Conservation (phyloP, 2,329 filamentous ascomycete species). For the Zarea fungicola region DNA sequence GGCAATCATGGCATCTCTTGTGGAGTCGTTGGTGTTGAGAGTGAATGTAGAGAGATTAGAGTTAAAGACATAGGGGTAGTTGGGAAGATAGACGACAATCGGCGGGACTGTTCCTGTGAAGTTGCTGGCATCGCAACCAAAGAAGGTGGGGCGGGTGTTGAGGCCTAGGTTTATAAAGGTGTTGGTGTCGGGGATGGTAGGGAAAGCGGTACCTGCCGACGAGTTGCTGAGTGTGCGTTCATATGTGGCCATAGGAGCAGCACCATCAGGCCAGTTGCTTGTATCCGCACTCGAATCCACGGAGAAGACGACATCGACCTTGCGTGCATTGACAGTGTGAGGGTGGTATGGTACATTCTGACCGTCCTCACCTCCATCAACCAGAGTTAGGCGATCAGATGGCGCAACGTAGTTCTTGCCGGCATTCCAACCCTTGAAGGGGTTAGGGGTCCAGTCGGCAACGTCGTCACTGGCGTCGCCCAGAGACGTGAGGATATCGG, state of each 20-base stretch:
- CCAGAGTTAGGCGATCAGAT: conserved; percentile 58
- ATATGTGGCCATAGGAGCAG: conserved; percentile 53
- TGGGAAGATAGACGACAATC: conserved; percentile 79
- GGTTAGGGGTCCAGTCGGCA: conserved; percentile 63
- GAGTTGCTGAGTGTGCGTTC: conserved; percentile 42
- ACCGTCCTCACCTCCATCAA: conserved; percentile 74
- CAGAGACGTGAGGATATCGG: conserved; percentile 47
- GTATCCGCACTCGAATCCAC: conserved; percentile 62
- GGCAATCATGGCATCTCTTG: conserved; percentile 74
- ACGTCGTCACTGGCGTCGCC: conserved; percentile 65
- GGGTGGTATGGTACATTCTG: conserved; percentile 77
- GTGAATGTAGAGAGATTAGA: conserved; percentile 80
- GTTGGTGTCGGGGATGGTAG: conserved; percentile 48
- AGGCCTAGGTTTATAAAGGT: conserved; percentile 54
- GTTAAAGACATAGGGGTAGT: conserved; percentile 65
- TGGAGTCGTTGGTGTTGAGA: conserved; percentile 53
- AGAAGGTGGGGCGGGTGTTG: conserved; percentile 57
- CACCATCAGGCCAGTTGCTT: conserved; percentile 55
- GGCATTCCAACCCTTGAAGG: conserved; percentile 47
- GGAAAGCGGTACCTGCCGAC: conserved; percentile 52
- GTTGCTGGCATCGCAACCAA: conserved; percentile 55
- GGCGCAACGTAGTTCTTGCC: conserved; percentile 38
- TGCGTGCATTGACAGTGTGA: conserved; percentile 44
- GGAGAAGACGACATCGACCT: conserved; percentile 59
- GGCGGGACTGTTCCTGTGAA: conserved; percentile 51